Percentiles rank a stretch among this genome's conserved stretches.
Conservation (phyloP, 2,329 filamentous ascomycete genomes). For the Epichloe baconii region DNA sequence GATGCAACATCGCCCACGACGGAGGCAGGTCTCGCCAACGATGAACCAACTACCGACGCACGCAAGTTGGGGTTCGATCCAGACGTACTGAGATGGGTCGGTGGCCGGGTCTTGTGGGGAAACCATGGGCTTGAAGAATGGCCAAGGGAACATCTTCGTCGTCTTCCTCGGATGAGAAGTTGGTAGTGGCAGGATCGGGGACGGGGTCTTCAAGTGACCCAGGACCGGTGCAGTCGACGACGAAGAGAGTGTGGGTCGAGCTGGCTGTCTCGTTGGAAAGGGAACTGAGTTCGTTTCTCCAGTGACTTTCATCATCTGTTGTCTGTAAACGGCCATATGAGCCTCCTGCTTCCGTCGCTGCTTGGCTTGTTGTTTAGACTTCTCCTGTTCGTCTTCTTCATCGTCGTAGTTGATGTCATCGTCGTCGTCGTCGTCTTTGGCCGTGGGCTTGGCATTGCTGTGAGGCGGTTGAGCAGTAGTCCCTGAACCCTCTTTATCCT, state of each 20-base stretch:
- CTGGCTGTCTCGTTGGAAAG: conserved; percentile 15
- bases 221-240: conserved; percentile 53
- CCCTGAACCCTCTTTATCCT: conserved; percentile 54
- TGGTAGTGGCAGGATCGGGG: conserved; percentile 27
- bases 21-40: conserved; percentile 41
- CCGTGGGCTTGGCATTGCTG: conserved; percentile 21
- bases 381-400: conserved; percentile 69
- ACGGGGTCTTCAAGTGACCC: conserved; percentile 22
- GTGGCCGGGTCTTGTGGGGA: conserved; percentile 67
- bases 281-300: conserved; percentile 44
- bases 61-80: conserved; percentile 62
- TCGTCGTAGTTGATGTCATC: conserved; percentile 55
- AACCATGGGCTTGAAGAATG: conserved; percentile 79
- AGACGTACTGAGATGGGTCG: conserved; percentile 50
- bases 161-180: conserved; percentile 66
- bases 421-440: conserved; percentile 48
- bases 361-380: conserved; percentile 56
- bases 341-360: conserved; percentile 81
- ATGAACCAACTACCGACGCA: conserved; percentile 32
- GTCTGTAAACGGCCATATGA: conserved; percentile 76
- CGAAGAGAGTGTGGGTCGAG: conserved; percentile 41
- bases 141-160: conserved; percentile 82
- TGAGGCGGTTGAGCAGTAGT: conserved; percentile 27
- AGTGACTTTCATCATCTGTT: conserved; percentile 95
- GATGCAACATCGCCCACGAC: conserved; percentile 30